These are phyloP conservation scores for Eragrostis tef DNA, from an alignment of 202 grass and related monocot species.

Conservation along the genomic window DNA sequence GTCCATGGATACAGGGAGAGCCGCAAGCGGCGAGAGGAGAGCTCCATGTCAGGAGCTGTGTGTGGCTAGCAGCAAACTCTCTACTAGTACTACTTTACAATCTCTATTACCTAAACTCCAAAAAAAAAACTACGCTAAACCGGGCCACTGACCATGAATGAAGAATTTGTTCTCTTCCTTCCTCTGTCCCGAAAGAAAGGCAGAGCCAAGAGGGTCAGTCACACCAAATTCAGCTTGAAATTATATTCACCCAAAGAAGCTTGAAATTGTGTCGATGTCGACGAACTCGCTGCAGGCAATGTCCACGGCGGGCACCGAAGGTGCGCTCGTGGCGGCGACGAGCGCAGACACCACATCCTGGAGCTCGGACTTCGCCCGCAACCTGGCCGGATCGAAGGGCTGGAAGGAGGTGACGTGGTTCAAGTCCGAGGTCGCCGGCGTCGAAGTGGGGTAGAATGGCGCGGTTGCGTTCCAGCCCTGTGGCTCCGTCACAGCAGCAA, in stretches of 20 bases:
- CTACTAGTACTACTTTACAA: too few species aligned
- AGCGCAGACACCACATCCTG: conserved; percentile 55
- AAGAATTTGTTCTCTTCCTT: too few species aligned
- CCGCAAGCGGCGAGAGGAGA: too few species aligned
- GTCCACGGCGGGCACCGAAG: conserved; percentile 36
- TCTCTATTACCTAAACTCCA: too few species aligned
- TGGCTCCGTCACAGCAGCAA: neutral
- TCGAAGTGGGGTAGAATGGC: conserved; percentile 15
- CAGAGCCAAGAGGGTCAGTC: too few species aligned
- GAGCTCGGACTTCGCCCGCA: conserved; percentile 37
- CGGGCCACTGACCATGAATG: too few species aligned
- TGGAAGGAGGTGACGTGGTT: conserved; percentile 40
- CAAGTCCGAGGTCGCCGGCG: conserved; percentile 54
- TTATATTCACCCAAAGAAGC: conserved; percentile 42
- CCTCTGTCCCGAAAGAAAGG: too few species aligned
- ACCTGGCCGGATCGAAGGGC: conserved; percentile 35
- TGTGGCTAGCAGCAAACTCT: too few species aligned
- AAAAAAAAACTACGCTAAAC: too few species aligned
- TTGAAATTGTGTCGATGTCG: conserved; percentile 37
- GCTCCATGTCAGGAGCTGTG: too few species aligned
- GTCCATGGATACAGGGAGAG: too few species aligned
- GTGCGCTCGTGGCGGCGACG: conserved; percentile 26
- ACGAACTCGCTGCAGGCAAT: conserved; percentile 38
- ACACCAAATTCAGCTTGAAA: too few species aligned
- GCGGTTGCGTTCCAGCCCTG: conserved; percentile 17